These are phyloP conservation scores for Gracilaria gracilis DNA, from an alignment of 23 red algal species.

Conservation along the genomic window DNA sequence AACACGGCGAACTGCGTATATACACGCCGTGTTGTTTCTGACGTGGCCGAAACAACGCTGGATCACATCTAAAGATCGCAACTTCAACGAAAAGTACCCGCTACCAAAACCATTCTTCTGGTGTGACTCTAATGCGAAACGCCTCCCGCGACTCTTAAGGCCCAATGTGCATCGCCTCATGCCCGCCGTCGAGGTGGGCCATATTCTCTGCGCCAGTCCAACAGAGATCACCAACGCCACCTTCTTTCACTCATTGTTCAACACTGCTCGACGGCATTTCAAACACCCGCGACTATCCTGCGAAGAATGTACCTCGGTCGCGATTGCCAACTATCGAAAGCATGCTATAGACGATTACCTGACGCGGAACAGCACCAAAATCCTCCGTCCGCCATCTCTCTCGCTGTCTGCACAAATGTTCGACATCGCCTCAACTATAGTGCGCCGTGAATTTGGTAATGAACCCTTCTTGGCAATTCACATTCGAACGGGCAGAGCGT, in stretches of 20 bases:
- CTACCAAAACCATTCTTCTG: conserved; percentile 25
- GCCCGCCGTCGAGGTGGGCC: not conserved
- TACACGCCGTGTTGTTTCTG: not conserved
- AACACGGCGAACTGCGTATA: not conserved
- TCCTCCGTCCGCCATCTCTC: not conserved
- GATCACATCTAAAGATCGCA: not conserved
- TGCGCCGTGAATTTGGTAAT: not conserved
- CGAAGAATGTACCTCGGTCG: conserved; percentile 4
- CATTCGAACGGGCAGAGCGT: too few species aligned
- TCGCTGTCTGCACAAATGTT: not conserved
- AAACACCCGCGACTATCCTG: not conserved
- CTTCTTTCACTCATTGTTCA: not conserved
- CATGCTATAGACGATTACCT: conserved; percentile 17
- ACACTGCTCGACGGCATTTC: not conserved
- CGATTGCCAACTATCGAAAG: conserved; percentile 49
- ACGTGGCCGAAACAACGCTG: not conserved
- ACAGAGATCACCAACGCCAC: not conserved
- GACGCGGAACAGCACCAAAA: too few species aligned
- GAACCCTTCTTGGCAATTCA: too few species aligned
- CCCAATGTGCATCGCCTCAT: not conserved
- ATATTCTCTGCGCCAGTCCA: not conserved
- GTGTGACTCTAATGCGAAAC: conserved; percentile 19
- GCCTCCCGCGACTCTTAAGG: not conserved
- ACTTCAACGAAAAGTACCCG: not conserved
- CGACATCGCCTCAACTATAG: not conserved